A percentile compares a stretch with the other conserved stretches of the same genome.
phyloP scores from a whole-genome alignment of 225 moss, liverwort and hornwort genomes.

The Rhytidiadelphus loreus region DNA sequence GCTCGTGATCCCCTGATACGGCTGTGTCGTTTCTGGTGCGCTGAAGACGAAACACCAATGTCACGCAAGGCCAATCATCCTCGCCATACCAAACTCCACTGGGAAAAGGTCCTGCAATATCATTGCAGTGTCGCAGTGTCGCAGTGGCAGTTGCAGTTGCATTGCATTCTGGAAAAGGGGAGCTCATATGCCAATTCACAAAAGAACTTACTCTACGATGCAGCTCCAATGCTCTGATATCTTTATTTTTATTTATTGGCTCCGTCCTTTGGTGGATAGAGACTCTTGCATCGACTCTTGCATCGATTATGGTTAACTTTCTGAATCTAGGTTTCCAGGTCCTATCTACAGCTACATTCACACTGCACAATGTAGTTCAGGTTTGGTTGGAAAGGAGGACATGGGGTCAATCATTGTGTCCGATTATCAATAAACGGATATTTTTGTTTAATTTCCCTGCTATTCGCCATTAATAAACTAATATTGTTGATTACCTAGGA shows the following conservation, averaged over 20 bases:
- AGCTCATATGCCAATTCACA: background rate
- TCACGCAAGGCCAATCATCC: conserved; percentile 3
- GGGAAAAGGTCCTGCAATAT: background rate
- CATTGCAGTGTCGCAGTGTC: too few species aligned
- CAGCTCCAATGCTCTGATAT: background rate
- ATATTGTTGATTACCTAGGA: background rate
- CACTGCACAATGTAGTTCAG: background rate
- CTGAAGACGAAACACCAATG: background rate
- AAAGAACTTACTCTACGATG: background rate
- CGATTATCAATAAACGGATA: too few species aligned
- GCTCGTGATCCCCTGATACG: background rate
- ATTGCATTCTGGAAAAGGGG: background rate
- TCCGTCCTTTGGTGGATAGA: background rate
- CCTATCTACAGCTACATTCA: background rate
- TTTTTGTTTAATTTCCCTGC: too few species aligned
- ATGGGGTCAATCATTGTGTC: too few species aligned
- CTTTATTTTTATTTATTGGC: background rate
- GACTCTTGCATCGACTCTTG: background rate
- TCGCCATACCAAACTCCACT: background rate
- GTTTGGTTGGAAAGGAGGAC: too few species aligned
- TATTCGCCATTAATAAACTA: too few species aligned
- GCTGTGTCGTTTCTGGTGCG: background rate
- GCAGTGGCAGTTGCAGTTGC: background rate
- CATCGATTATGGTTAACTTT: background rate
- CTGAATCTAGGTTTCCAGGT: background rate